Evolutionary conservation across 2,329 filamentous ascomycete genomes (phyloP).

Genomic region (Leptographium radiaticola): DNA sequence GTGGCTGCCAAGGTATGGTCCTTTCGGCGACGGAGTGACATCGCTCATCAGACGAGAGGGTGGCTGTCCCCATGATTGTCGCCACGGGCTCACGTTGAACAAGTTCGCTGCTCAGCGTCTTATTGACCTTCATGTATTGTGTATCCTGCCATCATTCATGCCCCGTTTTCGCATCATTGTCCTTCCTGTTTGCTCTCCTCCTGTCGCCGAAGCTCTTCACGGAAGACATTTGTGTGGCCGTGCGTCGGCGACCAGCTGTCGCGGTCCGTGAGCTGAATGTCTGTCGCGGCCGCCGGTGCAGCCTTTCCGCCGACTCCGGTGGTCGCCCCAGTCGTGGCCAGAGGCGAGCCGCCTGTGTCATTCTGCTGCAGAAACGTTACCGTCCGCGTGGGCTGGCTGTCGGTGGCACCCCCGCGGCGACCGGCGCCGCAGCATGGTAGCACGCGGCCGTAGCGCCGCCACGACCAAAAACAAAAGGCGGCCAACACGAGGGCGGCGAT

Average conservation of each 20-base stretch:
- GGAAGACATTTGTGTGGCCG: constrained; percentile 20
- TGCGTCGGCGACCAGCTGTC: constrained; percentile 18
- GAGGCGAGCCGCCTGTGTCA: neutral
- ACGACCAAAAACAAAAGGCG: constrained; percentile 15
- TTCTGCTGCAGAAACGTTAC: neutral
- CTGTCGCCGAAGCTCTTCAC: constrained; percentile 23
- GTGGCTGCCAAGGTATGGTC: too few species aligned
- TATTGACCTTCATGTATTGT: too few species aligned
- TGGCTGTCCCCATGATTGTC: too few species aligned
- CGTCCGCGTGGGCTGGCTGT: constrained; percentile 10
- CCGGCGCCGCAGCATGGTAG: constrained; percentile 11
- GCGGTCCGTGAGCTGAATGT: constrained; percentile 19
- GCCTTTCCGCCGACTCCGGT: constrained; percentile 1
- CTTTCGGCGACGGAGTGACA: too few species aligned
- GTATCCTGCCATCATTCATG: neutral
- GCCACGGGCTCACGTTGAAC: too few species aligned
- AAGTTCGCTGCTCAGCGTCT: too few species aligned
- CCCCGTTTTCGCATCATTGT: too few species aligned
- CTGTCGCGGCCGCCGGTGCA: neutral
- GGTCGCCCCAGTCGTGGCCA: neutral
- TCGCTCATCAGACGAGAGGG: too few species aligned
- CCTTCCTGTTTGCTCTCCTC: constrained; percentile 6
- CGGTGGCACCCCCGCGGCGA: constrained; percentile 11
- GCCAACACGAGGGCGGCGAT: constrained; percentile 10
- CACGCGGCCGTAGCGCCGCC: constrained; percentile 13